These are phyloP conservation scores for Datisca glomerata DNA, from an alignment of 306 rosid genomes.

Conservation along the genomic window DNA sequence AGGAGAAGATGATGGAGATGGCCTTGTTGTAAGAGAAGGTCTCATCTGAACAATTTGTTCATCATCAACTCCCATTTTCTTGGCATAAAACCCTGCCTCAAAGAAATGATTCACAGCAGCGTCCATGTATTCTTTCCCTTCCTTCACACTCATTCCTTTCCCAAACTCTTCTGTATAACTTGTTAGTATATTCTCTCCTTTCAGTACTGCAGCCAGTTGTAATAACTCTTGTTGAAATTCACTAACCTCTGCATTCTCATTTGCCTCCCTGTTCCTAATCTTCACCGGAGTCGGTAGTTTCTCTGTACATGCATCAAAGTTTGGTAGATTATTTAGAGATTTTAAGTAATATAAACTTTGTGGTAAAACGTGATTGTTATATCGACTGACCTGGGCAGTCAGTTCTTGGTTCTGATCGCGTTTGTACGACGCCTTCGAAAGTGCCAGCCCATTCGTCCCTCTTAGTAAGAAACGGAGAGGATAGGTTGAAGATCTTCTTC, in stretches of 20 bases:
- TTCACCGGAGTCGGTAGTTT: slow-evolving; percentile 44
- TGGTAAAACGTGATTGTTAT: neutral
- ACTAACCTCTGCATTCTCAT: slow-evolving; percentile 39
- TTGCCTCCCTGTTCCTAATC: slow-evolving; percentile 38
- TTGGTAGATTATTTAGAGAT: neutral
- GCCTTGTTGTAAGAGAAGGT: slow-evolving; percentile 74
- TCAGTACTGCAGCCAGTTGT: slow-evolving; percentile 70
- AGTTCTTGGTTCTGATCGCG: slow-evolving; percentile 51
- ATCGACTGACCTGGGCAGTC: slow-evolving; percentile 72
- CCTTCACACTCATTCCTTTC: slow-evolving; percentile 54
- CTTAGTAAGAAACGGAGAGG: slow-evolving; percentile 58
- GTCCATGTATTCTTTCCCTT: slow-evolving; percentile 62
- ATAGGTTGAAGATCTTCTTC: slow-evolving; percentile 62
- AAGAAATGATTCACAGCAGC: slow-evolving; percentile 58
- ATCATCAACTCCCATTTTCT: slow-evolving; percentile 64
- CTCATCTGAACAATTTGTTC: slow-evolving; percentile 78
- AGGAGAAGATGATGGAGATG: slow-evolving; percentile 8
- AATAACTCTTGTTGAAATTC: slow-evolving; percentile 80
- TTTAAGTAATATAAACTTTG: neutral
- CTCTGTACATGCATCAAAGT: slow-evolving; percentile 22
- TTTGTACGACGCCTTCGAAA: slow-evolving; percentile 53
- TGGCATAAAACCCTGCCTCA: slow-evolving; percentile 56
- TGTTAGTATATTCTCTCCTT: slow-evolving; percentile 57
- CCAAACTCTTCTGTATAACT: slow-evolving; percentile 50
- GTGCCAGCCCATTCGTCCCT: slow-evolving; percentile 90